phyloP scores from a whole-genome alignment of 371 early-diverging fungal species.

The Mucor velutinosus region DNA sequence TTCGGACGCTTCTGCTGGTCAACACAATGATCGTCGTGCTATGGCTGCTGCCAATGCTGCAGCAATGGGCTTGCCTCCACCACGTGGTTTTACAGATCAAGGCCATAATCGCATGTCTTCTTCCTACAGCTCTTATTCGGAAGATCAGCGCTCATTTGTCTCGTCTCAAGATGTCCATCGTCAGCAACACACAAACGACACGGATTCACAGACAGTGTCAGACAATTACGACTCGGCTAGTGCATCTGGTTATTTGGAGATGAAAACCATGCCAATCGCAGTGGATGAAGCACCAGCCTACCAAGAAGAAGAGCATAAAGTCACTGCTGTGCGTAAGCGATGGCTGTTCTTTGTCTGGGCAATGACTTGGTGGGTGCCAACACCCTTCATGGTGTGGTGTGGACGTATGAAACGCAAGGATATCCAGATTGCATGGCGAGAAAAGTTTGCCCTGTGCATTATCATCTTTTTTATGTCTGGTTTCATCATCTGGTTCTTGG shows the following conservation, averaged over 20 bases:
- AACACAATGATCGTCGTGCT: conserved; percentile 7
- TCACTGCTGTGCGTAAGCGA: conserved; percentile 53
- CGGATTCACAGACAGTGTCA: conserved; percentile 27
- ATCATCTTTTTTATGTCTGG: conserved; percentile 65
- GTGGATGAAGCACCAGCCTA: conserved; percentile 5
- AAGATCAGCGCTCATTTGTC: conserved; percentile 64
- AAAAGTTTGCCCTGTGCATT: conserved; percentile 81
- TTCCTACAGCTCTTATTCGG: conserved; percentile 37
- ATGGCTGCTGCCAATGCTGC: conserved; percentile 20
- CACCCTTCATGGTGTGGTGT: conserved; percentile 60
- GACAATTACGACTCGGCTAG: conserved; percentile 5
- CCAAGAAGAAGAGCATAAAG: conserved; percentile 14
- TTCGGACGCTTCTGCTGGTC: background rate
- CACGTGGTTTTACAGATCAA: conserved; percentile 7
- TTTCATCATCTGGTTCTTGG: conserved; percentile 60
- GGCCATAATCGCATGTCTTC: background rate
- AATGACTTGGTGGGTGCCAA: conserved; percentile 90
- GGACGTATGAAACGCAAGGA: conserved; percentile 81
- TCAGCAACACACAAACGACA: conserved; percentile 9
- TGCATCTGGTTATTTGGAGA: conserved; percentile 8
- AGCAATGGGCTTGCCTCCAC: conserved; percentile 20
- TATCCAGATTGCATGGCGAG: conserved; percentile 86
- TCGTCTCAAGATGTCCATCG: conserved; percentile 45
- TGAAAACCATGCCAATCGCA: conserved; percentile 32
- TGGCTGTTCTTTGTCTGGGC: conserved; percentile 87